Base-by-base conservation (phyloP, 2,329 filamentous ascomycete species). In the Paecilomyces formosus region DNA sequence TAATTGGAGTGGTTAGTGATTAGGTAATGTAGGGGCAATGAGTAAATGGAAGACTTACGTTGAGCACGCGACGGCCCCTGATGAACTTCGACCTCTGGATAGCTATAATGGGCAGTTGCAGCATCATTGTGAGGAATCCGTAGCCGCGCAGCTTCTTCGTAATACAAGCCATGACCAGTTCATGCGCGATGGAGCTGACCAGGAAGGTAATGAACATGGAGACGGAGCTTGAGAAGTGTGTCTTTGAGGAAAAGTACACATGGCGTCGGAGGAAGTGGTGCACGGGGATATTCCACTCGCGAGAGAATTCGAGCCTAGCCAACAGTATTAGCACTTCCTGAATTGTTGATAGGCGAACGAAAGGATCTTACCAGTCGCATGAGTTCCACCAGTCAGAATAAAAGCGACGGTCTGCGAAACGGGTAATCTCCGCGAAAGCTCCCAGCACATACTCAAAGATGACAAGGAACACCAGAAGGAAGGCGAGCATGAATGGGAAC, bases 391-490 rank as follows among this genome's bases (percentile, higher is more conserved):
- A 87, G 72, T 87, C 85, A 49, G 82, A 80, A 78, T 97, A 99
- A 78, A 97, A 97, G 74, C 94, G 90, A 49, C 93, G 86, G 74
- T 97, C 94, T 56, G 88, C 93, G 73, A 97, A 97, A 66, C 87
- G 83, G 18, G 92, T 96, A 65, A 97, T 89, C 74, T 99, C 94
- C 13, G 92, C 94, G 68, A 95, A 96, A 54, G 92, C 92, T 59
- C 93, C 94, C 33, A 97, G 85, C 11, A 96, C 84, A 74, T 97
- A 99, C 74, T 99, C 94, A 74, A 97, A 99, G 68, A 97, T 97
- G 73, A 97, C 92, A 59, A 99, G 86, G 79, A 99, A 99, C 57
- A 97, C 92, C 54, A 97, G 85, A 3, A 97, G 80, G 72, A 97
- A 95, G 3, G 88, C 96, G 61, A 97, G 82, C 90, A 97, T 97